Evolutionary conservation across 306 rosid genomes (phyloP), one percentile per base, ranked within the genome.

Genomic region (Cucurbita argyrosperma): DNA sequence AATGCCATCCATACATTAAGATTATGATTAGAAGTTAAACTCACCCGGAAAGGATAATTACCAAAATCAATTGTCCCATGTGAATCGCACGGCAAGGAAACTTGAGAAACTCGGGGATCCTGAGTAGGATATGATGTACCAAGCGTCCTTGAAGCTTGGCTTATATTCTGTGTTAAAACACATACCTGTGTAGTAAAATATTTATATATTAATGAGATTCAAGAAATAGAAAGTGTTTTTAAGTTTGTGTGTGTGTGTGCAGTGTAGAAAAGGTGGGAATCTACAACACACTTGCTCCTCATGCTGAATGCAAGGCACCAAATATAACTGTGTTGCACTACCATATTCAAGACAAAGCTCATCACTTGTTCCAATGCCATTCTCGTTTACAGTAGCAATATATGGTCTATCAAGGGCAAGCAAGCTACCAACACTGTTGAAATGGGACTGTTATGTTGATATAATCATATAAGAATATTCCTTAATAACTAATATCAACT

Each of bases 321-420:
- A 72, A 83, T 86, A 94, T 76, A 94, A 81, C 68, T 89, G 98
- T 37, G 98, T 90, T 75, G 89, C 90, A 79, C 95, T 89, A 77
- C 97, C 98, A 78, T 86, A 94, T 85, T 89, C 96, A 75, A 94
- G 97, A 77, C 86, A 91, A 74, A 89, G 50, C 52, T 84, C 86
- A 76, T 61, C 87, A 51, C 75, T 80, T 76, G 85, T 78, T 77
- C 82, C 87, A 77, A 74, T 57, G 62, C 54, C 79, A 80, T 75
- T 82, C 77, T 87, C 96, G 14, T 16, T 55, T 19, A 89, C 77
- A 77, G 78, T 80, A 42, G 88, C 74, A 78, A 94, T 46, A 72
- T 85, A 90, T 42, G 97, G 97, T 71, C 85, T 89, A 65, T 91
- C 97, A 78, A 94, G 83, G 26, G 95, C 97, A 81, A 91, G 97